Conservation (phyloP, 2,329 filamentous ascomycete species). For the Zasmidium angulare region DNA sequence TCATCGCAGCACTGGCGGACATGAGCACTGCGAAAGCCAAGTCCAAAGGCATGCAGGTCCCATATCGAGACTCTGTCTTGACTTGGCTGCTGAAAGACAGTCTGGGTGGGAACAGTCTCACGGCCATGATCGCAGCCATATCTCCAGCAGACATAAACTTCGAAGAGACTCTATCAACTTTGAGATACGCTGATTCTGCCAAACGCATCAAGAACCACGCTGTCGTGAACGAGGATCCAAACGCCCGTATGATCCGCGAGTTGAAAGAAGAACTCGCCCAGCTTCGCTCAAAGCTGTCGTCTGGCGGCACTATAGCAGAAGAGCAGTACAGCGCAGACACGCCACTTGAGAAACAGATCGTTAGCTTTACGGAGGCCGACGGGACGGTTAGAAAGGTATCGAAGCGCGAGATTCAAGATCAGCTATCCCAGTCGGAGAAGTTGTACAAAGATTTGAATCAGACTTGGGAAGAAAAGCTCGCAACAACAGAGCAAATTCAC, state of each 20-base stretch:
- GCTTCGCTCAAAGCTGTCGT: slow-evolving; percentile 76
- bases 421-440: slow-evolving; percentile 94
- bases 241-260: slow-evolving; percentile 97
- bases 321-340: slow-evolving; percentile 91
- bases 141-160: slow-evolving; percentile 99
- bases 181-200: slow-evolving; percentile 94
- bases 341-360: slow-evolving; percentile 91
- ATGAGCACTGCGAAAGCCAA: slow-evolving; percentile 82
- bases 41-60: slow-evolving; percentile 77
- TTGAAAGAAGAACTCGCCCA: slow-evolving; percentile 91
- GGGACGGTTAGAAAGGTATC: slow-evolving; percentile 91
- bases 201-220: slow-evolving; percentile 99
- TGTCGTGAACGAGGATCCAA: slow-evolving; percentile 97
- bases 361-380: slow-evolving; percentile 85
- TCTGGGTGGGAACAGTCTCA: slow-evolving; percentile 97
- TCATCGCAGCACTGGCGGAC: slow-evolving; percentile 93
- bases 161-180: slow-evolving; percentile 91
- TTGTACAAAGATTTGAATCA: slow-evolving; percentile 94
- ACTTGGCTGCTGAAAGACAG: slow-evolving; percentile 98
- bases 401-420: slow-evolving; percentile 96
- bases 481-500: slow-evolving; percentile 94
- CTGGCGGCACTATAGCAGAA: slow-evolving; percentile 54
- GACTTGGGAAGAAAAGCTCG: slow-evolving; percentile 96
- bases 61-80: slow-evolving; percentile 93
- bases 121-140: slow-evolving; percentile 98